Conservation (phyloP, 2,329 filamentous ascomycete species). For the Arthrinium phaeospermum region DNA sequence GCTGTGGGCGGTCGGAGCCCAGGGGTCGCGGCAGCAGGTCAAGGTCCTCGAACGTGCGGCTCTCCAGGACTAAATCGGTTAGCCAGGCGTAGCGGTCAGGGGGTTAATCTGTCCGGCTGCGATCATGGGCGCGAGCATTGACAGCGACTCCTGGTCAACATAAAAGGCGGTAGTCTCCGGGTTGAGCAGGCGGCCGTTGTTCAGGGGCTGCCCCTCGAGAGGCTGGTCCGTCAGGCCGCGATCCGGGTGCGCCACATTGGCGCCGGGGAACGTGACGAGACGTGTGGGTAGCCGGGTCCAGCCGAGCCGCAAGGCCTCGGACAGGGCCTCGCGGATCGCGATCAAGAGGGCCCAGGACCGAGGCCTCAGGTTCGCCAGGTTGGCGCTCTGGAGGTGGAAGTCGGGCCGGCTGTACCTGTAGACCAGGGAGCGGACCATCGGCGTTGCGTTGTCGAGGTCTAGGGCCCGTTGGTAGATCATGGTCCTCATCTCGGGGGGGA, state of each 20-base stretch:
- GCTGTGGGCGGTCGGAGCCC: neutral
- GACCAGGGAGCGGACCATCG: neutral
- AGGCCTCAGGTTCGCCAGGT: neutral
- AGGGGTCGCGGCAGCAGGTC: neutral
- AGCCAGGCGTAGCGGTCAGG: neutral
- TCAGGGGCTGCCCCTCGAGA: neutral
- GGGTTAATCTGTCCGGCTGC: neutral
- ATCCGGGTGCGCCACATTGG: neutral
- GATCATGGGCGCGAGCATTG: neutral
- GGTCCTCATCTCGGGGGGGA: neutral
- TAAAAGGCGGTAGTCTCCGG: neutral
- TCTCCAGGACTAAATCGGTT: neutral
- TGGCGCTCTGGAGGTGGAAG: neutral
- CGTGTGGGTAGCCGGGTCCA: neutral
- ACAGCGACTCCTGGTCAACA: neutral
- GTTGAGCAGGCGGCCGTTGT: neutral
- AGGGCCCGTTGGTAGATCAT: neutral
- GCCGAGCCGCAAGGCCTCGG: neutral
- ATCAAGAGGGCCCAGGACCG: neutral
- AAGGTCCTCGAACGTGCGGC: neutral
- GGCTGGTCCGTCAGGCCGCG: neutral
- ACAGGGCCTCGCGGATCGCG: neutral
- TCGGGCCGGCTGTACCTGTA: neutral
- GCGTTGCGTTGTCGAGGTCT: neutral
- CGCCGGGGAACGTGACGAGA: slow-evolving; percentile 1